phyloP scores from a whole-genome alignment of 75 land plant genomes.

The Ceratopteris richardii region DNA sequence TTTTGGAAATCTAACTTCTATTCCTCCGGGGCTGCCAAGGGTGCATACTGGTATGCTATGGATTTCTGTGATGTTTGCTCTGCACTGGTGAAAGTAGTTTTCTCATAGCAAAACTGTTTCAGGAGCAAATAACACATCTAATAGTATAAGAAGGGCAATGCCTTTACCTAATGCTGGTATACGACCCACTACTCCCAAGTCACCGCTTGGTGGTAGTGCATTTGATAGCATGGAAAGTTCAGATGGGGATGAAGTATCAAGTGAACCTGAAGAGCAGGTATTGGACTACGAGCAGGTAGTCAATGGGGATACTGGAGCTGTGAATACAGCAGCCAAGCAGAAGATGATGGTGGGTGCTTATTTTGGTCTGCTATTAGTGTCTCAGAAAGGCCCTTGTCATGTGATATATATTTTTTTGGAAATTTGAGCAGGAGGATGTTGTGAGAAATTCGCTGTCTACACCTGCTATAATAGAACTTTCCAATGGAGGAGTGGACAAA shows the following conservation, averaged over 20 bases:
- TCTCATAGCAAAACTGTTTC: constrained; percentile 13
- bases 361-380: neutral
- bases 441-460: neutral
- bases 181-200: constrained; percentile 71
- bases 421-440: constrained; percentile 1
- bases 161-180: constrained; percentile 33
- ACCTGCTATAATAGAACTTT: neutral
- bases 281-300: constrained; percentile 23
- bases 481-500: constrained; percentile 4
- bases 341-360: neutral
- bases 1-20: constrained; percentile 11
- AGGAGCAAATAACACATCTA: neutral
- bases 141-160: constrained; percentile 4
- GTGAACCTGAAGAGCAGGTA: constrained; percentile 38
- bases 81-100: neutral
- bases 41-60: constrained; percentile 58
- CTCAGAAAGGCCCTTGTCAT: neutral
- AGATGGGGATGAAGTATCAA: constrained; percentile 67
- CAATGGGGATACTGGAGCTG: constrained; percentile 27
- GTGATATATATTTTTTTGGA: neutral
- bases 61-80: neutral
- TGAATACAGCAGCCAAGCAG: neutral
- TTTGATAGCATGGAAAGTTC: constrained; percentile 87
- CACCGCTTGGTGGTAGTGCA: constrained; percentile 63
- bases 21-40: constrained; percentile 78